Evolutionary conservation across 2,329 filamentous ascomycete species (phyloP).

Genomic region (Zymoseptoria pseudotritici): DNA sequence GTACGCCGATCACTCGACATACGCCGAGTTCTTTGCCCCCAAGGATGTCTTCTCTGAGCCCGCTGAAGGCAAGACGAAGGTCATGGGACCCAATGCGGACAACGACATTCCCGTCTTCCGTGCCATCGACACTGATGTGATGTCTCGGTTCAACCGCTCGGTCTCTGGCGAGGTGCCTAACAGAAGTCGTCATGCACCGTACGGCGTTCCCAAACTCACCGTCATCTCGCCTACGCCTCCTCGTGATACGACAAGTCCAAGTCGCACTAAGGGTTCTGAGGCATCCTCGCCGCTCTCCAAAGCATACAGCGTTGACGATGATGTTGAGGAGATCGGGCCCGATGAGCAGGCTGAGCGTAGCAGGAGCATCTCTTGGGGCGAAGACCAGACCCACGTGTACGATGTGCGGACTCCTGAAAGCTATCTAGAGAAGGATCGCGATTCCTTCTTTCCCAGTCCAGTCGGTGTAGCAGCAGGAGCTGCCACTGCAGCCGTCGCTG

Average conservation of each 20-base stretch:
- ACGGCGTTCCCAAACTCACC: slow-evolving; percentile 46
- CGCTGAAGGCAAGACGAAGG: slow-evolving; percentile 30
- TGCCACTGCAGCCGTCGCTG: slow-evolving; percentile 9
- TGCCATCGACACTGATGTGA: slow-evolving; percentile 29
- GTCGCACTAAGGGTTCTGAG: slow-evolving; percentile 29
- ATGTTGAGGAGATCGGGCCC: slow-evolving; percentile 4
- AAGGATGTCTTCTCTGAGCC: slow-evolving; percentile 37
- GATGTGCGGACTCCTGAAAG: slow-evolving; percentile 40
- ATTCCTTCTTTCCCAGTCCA: slow-evolving; percentile 19
- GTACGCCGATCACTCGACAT: slow-evolving; percentile 24
- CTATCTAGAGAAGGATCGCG: slow-evolving; percentile 20
- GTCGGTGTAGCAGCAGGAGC: slow-evolving; percentile 6
- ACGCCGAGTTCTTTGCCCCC: slow-evolving; percentile 43
- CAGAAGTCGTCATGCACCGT: slow-evolving; percentile 17
- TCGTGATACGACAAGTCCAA: slow-evolving; percentile 34
- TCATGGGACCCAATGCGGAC: slow-evolving; percentile 37
- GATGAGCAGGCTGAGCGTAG: slow-evolving; percentile 17
- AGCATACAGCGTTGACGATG: slow-evolving; percentile 10
- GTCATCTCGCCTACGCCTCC: slow-evolving; percentile 52
- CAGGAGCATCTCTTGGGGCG: slow-evolving; percentile 41
- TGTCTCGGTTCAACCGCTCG: slow-evolving; percentile 8
- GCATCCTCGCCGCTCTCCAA: slow-evolving; percentile 25
- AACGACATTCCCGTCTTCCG: slow-evolving; percentile 38
- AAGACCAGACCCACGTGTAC: slow-evolving; percentile 41
- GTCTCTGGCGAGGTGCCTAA: slow-evolving; percentile 7